Base-by-base conservation (phyloP, 345 rosid species). In the Euphorbia lathyris region DNA sequence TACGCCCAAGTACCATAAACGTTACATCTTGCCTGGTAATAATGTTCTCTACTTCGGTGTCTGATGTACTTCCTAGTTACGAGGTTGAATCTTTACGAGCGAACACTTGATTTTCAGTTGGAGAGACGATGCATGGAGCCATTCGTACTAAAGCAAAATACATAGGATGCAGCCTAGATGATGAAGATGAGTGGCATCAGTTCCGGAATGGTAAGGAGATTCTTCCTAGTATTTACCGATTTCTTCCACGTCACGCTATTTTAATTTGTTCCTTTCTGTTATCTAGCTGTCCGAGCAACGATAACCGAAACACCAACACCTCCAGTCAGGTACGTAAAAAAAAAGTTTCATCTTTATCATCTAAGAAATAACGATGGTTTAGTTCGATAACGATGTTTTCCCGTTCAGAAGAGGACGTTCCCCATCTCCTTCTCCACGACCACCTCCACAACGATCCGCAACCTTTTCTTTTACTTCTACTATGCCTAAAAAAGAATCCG, bases 1-100 rank as follows among this genome's bases (percentile, higher is more conserved):
- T 65, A 91, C 95, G 40, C 97, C 98, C n/a, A 89, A 87, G 78
- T 93, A 78, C 82, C 92, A 86, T 75, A 93, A 91, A 72, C 86
- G 91, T 4, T 93, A 91, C 84, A 83, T 91, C 66, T 84, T 91
- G 79, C 98, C 97, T 65, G 97, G 98, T 77, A 81, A 67, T 30
- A 5, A 32, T 47, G 52, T 72, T 71, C 22, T 36, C 52, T 4
- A 14, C 48, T 51, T 11, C 11, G 3, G 7, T 34, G n/a, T 42
- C 43, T 42, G n/a, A 20, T 36, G 48, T 59, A 26, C 40, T 5
- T 30, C 60, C 57, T 34, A 30, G 45, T 25, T 29, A 1, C 27
- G 14, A 70, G 45, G 8, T 38, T 70, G 16, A 47, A 52, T 72
- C 23, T 48, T 72, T 69, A 47, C 57, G 17, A 45, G 36, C 2